phyloP scores from a whole-genome alignment of 371 early-diverging fungal species.

The Umbelopsis sp. region DNA sequence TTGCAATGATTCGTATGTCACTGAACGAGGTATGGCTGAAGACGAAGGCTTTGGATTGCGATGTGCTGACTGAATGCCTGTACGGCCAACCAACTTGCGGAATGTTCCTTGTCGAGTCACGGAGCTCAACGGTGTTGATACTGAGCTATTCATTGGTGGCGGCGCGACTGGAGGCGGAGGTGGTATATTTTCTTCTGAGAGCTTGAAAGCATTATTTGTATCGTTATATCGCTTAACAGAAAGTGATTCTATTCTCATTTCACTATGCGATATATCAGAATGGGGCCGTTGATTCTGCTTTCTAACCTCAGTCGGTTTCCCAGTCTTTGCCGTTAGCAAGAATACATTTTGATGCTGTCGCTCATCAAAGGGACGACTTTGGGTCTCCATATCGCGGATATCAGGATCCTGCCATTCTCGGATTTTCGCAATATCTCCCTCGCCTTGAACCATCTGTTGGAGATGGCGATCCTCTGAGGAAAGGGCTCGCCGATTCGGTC shows the following conservation, averaged over 20 bases:
- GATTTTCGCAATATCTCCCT: no score
- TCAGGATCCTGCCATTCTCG: neutral
- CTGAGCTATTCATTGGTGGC: neutral
- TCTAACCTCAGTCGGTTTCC: neutral
- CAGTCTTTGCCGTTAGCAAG: no score
- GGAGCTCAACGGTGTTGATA: neutral
- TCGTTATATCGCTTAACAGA: neutral
- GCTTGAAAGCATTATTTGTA: no score
- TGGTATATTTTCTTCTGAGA: neutral
- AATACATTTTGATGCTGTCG: neutral
- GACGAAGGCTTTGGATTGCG: neutral
- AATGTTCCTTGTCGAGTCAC: neutral
- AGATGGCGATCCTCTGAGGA: neutral
- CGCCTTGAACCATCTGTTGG: no score
- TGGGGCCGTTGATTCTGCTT: neutral
- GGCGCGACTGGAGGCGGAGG: neutral
- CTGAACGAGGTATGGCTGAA: neutral
- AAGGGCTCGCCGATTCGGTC: neutral
- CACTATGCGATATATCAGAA: neutral
- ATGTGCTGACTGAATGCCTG: neutral
- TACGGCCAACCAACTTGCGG: neutral
- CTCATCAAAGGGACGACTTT: neutral
- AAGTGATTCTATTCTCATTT: neutral
- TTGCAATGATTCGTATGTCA: constrained; percentile 1
- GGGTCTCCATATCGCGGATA: neutral